Evolutionary conservation across 2,329 filamentous ascomycete species (phyloP).

Genomic region (Tolypocladium ovalisporum): DNA sequence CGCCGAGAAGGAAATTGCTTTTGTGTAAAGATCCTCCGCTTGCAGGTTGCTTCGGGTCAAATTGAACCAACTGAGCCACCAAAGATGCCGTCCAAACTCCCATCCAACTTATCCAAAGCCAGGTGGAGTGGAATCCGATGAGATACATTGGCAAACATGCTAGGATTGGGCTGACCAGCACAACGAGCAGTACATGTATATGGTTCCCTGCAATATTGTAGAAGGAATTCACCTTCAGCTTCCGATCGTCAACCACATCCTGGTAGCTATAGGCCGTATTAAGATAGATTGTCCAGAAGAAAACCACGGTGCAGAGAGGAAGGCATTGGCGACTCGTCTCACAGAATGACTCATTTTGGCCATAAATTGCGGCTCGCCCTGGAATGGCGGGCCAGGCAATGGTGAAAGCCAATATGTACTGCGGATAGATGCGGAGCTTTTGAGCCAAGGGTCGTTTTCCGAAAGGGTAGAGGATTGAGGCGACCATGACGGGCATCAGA

Average conservation of each 20-base stretch:
- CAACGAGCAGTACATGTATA: neutral
- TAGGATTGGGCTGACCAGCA: neutral
- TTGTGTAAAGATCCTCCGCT: constrained; percentile 10
- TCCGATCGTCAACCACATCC: constrained; percentile 12
- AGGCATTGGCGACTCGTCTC: constrained; percentile 8
- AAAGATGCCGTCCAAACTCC: constrained; percentile 1
- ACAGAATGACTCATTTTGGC: constrained; percentile 7
- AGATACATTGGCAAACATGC: neutral
- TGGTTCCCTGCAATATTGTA: constrained; percentile 1
- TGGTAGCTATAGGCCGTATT: constrained; percentile 15
- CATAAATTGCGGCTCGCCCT: constrained; percentile 10
- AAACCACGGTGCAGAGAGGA: constrained; percentile 12
- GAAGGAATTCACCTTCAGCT: constrained; percentile 12
- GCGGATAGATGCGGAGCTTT: constrained; percentile 10
- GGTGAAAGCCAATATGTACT: constrained; percentile 12
- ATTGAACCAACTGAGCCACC: constrained; percentile 6
- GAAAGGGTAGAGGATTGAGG: constrained; percentile 11
- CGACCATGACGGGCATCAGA: constrained; percentile 8
- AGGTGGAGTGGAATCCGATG: neutral
- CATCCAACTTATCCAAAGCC: constrained; percentile 2
- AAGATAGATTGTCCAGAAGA: constrained; percentile 16
- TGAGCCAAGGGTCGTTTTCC: constrained; percentile 10
- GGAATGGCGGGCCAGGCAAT: constrained; percentile 13
- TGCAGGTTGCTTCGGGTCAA: constrained; percentile 9
- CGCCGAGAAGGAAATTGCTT: constrained; percentile 10